Evolutionary conservation across 139 green algal species (phyloP).

Genomic region (Closterium sp.): DNA sequence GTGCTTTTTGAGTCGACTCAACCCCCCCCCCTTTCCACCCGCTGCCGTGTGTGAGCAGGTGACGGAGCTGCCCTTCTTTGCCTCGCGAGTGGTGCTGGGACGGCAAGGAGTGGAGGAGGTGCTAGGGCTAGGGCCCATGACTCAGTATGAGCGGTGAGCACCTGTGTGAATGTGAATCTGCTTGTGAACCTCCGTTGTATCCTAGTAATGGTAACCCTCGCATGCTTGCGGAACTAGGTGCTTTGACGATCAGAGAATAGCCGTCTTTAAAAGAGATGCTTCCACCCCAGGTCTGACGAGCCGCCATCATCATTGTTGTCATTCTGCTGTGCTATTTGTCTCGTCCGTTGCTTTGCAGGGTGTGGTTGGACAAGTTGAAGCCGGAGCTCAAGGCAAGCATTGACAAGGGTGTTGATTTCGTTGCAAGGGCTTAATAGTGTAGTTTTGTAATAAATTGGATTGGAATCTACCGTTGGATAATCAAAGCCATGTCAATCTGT

Average conservation of each 20-base stretch:
- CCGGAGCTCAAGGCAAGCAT: conserved; percentile 75
- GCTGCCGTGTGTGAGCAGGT: conserved; percentile 13
- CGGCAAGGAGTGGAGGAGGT: conserved; percentile 75
- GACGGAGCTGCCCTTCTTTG: conserved; percentile 70
- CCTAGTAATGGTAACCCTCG: neutral
- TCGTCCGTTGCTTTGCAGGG: conserved; percentile 29
- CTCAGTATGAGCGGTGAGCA: conserved; percentile 61
- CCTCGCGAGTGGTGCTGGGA: conserved; percentile 72
- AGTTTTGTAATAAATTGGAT: neutral
- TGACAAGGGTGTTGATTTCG: conserved; percentile 87
- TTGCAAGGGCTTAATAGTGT: neutral
- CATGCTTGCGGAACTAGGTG: neutral
- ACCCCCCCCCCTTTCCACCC: neutral
- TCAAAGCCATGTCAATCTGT: neutral
- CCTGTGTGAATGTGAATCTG: neutral
- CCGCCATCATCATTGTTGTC: neutral
- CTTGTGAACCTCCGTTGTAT: no score
- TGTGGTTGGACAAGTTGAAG: conserved; percentile 68
- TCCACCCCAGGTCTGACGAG: neutral
- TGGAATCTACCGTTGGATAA: neutral
- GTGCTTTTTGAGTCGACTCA: no score
- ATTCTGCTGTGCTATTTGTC: neutral
- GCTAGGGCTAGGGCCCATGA: conserved; percentile 72
- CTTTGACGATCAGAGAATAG: no score
- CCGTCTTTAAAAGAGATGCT: neutral